These are phyloP conservation scores for Diutina mesorugosa DNA, from an alignment of 1,139 yeast species.

Conservation along the genomic window DNA sequence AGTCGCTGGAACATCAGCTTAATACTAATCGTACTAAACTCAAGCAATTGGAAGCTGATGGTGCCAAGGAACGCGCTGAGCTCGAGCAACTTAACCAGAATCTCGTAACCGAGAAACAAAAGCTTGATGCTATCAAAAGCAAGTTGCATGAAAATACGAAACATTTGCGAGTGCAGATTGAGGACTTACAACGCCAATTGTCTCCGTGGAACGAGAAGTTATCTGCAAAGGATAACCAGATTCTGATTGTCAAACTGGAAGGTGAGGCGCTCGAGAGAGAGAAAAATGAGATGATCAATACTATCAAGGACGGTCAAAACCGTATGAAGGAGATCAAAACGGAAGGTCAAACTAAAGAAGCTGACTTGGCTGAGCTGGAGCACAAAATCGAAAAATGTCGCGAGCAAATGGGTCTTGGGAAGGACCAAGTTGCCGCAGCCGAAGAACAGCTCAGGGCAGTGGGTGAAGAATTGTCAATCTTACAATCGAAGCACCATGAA, in stretches of 20 bases:
- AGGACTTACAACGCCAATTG: conserved; percentile 45
- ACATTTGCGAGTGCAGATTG: conserved; percentile 50
- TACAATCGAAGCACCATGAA: conserved; percentile 52
- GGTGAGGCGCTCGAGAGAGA: conserved; percentile 47
- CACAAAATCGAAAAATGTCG: conserved; percentile 33
- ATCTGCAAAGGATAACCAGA: conserved; percentile 51
- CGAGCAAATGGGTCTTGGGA: conserved; percentile 47
- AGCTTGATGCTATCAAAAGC: conserved; percentile 49
- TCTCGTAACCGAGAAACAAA: conserved; percentile 39
- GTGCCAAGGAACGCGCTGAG: conserved; percentile 26
- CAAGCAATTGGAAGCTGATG: conserved; percentile 29
- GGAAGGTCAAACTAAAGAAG: conserved; percentile 42
- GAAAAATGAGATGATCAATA: conserved; percentile 27
- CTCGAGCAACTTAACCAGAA: conserved; percentile 30
- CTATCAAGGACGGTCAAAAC: conserved; percentile 32
- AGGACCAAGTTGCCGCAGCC: conserved; percentile 41
- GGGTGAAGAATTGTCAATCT: conserved; percentile 38
- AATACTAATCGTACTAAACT: conserved; percentile 36
- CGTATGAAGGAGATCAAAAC: conserved; percentile 35
- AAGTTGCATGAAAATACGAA: conserved; percentile 66
- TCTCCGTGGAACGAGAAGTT: conserved; percentile 80
- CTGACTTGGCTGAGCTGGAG: conserved; percentile 26
- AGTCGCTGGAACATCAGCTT: conserved; percentile 19
- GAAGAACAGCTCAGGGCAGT: conserved; percentile 33
- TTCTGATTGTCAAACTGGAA: conserved; percentile 53